These are phyloP conservation scores for Hypoxylon fuscum DNA, from an alignment of 495 filamentous ascomycete species.

Conservation along the genomic window DNA sequence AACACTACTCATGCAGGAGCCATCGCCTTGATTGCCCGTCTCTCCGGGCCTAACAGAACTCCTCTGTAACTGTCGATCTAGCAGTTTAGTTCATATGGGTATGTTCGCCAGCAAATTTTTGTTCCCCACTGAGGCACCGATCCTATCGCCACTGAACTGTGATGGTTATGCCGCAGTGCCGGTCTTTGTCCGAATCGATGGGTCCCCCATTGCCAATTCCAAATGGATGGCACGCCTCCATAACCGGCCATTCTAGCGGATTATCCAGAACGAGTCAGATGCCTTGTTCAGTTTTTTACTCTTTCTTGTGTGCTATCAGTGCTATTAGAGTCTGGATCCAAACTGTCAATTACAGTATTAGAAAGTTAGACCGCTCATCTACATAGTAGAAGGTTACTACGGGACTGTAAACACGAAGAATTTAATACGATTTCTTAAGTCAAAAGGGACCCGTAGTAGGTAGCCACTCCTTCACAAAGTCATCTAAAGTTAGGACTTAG, in stretches of 20 bases:
- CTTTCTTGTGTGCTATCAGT: not conserved
- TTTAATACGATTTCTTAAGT: conserved; percentile 8
- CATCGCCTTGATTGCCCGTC: conserved; percentile 22
- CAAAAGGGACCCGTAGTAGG: conserved; percentile 6
- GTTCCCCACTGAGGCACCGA: conserved; percentile 33
- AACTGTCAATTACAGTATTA: conserved; percentile 2
- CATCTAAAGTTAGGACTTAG: conserved; percentile 5
- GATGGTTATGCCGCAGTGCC: conserved; percentile 6
- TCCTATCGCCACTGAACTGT: too few relatives aligned
- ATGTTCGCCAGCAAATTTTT: conserved; percentile 27
- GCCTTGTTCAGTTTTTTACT: not conserved
- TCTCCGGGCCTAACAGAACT: conserved; percentile 26
- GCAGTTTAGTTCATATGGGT: too few relatives aligned
- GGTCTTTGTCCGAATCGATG: conserved; percentile 18
- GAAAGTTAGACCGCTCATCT: conserved; percentile 16
- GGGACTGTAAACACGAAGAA: conserved; percentile 18
- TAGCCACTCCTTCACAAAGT: not conserved
- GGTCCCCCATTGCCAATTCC: conserved; percentile 34
- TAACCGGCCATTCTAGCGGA: conserved; percentile 27
- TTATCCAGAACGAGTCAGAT: conserved; percentile 27
- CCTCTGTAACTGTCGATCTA: conserved; percentile 27
- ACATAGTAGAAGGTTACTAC: conserved; percentile 16
- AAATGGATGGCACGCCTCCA: conserved; percentile 34
- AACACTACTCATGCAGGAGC: conserved; percentile 24
- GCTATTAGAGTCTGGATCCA: too few relatives aligned